Evolutionary conservation across 192 early-diverging fungal genomes (phyloP), one percentile per base, ranked within the genome.

Genomic region (Podila clonocystis): DNA sequence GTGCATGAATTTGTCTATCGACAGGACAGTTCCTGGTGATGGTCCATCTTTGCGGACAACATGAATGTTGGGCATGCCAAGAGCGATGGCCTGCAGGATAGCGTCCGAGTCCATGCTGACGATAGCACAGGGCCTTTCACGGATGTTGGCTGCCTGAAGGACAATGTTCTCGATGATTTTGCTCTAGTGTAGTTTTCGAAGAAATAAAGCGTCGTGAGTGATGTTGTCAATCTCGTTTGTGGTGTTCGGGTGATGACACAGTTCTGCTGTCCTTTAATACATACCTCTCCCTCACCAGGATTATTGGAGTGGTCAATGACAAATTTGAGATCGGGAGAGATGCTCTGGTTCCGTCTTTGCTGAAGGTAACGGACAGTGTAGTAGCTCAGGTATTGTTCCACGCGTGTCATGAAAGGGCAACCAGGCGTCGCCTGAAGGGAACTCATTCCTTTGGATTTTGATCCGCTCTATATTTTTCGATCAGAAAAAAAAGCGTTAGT

Each of bases 241-340:
- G 19, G 24, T 22, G 24, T 2, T 22, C n/a, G 3, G 9, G 12
- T 17, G n/a, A 24, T 0, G 52, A 24, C 8, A 9, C 0, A 9
- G 15, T 55, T 24, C n/a, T 6, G 19, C 4, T 24, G 11, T 55
- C 6, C 22, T 0, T 2, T 22, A 6, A 22, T 24, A 17, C n/a
- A 55, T 75, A 83, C 82, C 70, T 83, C 82, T 34, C 82, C 82
- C 34, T 83, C 82, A 6, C 82, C 82, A 9, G 82, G 82, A 20
- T 75, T 76, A 63, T 72, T 76, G 4, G 82, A 75, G 50, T 76
- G 73, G 36, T 83, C 82, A 59, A 83, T 76, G 8, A 83, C 70
- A 62, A 83, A 83, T 60, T 75, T 83, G 64, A 83, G 74, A 45
- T 83, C 73, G 2, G 82, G 82, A 2, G 82, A 75, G 15, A 76